Evolutionary conservation across 2,329 filamentous ascomycete genomes (phyloP), one percentile per base, ranked within the genome.

Genomic region (Fusarium sp.): DNA sequence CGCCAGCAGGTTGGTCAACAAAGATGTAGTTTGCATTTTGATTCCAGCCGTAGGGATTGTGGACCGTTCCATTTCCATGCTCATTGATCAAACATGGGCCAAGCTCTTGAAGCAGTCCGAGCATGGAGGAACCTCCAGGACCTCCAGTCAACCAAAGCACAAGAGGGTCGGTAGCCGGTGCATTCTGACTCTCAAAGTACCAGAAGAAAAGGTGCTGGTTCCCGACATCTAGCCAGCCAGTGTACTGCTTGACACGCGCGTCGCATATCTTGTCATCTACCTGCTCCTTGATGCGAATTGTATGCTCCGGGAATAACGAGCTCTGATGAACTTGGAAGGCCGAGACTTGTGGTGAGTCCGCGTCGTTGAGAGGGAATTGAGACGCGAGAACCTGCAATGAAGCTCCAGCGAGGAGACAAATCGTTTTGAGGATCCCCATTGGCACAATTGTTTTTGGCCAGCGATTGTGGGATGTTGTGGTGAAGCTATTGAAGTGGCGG

Each of bases 191-290:
- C n/a, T 72, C 70, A 18, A 72, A 55, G 8, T 72, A 72, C 70
- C 70, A 72, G 33, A 72, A 72, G 39, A 72, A 72, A 1, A 72
- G 59, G 11, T 72, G 70, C 42, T 72, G 68, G 3, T 55, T 63
- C 9, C 51, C 58, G 0, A 60, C 20, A 13, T 72, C 69, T 0
- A 72, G 52, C 70, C 69, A 72, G 1, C 70, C 70, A 0, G 69
- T 72, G 31, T 71, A 72, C 18, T 72, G 70, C 44, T 72, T 72
- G 3, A 69, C 66, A 1, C 61, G 66, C 2, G 69, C 68, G 7
- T 72, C 60, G 15, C 70, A 72, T 7, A 72, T 65, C 3, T 53
- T 49, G 14, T 52, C 17, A 6, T 66, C 57, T 1, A 54, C 38
- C 34, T 72, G 70, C 14, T 72, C 66, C 3, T 52, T 64, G 20